phyloP scores from a whole-genome alignment of 805 yeast species.

The Lipomyces sp. region DNA sequence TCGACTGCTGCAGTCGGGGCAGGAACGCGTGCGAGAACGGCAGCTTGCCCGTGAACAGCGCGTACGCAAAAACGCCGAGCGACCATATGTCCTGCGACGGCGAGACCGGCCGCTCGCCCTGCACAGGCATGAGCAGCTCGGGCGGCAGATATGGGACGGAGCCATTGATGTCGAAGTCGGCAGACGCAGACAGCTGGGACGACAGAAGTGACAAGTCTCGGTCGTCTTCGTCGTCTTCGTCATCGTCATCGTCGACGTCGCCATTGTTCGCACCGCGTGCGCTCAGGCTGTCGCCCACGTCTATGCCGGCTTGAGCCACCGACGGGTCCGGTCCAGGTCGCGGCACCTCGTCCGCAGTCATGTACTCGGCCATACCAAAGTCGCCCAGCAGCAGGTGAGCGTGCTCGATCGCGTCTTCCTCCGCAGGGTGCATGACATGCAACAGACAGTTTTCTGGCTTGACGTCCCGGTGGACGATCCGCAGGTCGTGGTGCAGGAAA shows the following conservation, averaged over 20 bases:
- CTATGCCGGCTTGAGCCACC: no score
- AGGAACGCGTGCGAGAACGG: constrained; percentile 86
- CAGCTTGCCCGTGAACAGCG: constrained; percentile 67
- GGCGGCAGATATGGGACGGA: constrained; percentile 93
- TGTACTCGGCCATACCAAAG: constrained; percentile 71
- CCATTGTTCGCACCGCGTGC: neutral
- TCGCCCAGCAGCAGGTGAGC: constrained; percentile 63
- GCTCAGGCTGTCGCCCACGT: neutral
- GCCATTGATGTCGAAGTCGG: constrained; percentile 47
- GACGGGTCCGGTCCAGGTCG: neutral
- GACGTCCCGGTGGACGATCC: constrained; percentile 77
- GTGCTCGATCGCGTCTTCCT: constrained; percentile 1
- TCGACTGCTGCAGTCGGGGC: constrained; percentile 71
- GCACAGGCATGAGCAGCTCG: constrained; percentile 64
- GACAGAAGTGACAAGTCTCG: no score
- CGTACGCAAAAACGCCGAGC: constrained; percentile 71
- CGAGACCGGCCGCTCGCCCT: constrained; percentile 45
- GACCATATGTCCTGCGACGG: constrained; percentile 74
- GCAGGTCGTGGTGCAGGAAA: constrained; percentile 59
- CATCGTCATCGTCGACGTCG: neutral
- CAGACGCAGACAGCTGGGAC: constrained; percentile 3
- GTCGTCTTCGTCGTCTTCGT: neutral
- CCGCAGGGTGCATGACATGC: constrained; percentile 39
- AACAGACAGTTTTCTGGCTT: constrained; percentile 77
- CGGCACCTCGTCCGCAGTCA: neutral